Base-by-base conservation (phyloP, 1,139 yeast species). In the Pichia sp. region DNA sequence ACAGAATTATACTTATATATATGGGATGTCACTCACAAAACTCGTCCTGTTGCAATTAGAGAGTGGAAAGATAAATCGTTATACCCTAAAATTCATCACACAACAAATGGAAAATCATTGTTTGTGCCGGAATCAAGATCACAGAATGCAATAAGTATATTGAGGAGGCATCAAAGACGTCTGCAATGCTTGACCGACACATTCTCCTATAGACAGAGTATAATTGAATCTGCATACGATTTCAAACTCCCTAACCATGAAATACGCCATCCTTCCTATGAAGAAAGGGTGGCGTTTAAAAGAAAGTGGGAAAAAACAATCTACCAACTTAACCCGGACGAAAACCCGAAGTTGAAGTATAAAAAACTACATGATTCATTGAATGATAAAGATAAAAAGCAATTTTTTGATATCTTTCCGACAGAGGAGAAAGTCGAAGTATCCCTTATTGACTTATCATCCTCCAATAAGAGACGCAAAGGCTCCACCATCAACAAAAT, bases 1-100 rank as follows among this genome's bases (percentile, higher is more conserved):
- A 84, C 84, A 53, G 79, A 81, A n/a, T 82, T 85, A 7, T 90
- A 85, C 69, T 73, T 90, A 43, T 83, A 87, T 60, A 85, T 90
- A 31, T 93, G 87, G 72, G 99, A 95, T 66, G 75, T 88, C 34
- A 78, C 85, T 57, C 95, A 89, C 62, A 78, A 78, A 44, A 86
- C 86, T 59, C 80, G 96, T 55, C 97, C 99, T 0, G 80, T 90
- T 32, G 85, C 93, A 23, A 75, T 85, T 15, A 78, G 93, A 62
- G 98, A 93, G 69, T 93, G 96, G 93, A 62, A 74, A 66, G 64
- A 80, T 70, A 64, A 84, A 80, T 59, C 74, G 71, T 63, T 61
- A n/a, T 71, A 68, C 66, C 77, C 78, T 4, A 72, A 64, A 56
- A 57, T 74, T 5, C 64, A 67, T 51, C 65, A 65, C 6, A 71